Conservation (phyloP, 179 eudicot species). For the Beta lomatogona region DNA sequence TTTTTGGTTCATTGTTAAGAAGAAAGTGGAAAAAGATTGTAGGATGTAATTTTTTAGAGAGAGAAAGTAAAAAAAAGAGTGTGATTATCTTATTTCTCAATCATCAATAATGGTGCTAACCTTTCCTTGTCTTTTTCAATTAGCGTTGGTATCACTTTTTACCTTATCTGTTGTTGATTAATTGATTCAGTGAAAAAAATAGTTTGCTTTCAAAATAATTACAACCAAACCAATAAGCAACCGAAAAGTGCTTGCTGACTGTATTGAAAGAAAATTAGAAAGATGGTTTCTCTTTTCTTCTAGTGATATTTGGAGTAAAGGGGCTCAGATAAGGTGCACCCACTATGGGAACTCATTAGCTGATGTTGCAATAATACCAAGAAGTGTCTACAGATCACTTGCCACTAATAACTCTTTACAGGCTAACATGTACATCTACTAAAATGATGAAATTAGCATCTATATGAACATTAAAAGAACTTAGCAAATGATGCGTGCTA, state of each 20-base stretch:
- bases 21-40: no score
- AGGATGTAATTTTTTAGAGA: no score
- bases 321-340: slow-evolving; percentile 13
- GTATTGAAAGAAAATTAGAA: background rate
- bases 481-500: background rate
- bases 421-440: slow-evolving; percentile 6
- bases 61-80: no score
- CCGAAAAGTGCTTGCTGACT: slow-evolving; percentile 30
- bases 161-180: background rate
- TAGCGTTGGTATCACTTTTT: slow-evolving; percentile 10
- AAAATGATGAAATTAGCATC: background rate
- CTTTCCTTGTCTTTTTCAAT: slow-evolving; percentile 1
- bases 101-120: no score
- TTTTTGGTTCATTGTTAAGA: no score
- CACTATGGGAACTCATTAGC: slow-evolving; percentile 24
- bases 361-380: slow-evolving; percentile 4
- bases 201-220: background rate
- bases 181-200: slow-evolving; percentile 8
- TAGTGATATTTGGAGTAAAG: background rate
- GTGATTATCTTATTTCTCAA: no score
- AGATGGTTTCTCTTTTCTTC: background rate
- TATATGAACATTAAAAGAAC: background rate
- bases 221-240: slow-evolving; percentile 1
- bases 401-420: slow-evolving; percentile 17
- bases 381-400: slow-evolving; percentile 16